Conservation (phyloP, 192 early-diverging fungal species). For the Coemansia sp. region DNA sequence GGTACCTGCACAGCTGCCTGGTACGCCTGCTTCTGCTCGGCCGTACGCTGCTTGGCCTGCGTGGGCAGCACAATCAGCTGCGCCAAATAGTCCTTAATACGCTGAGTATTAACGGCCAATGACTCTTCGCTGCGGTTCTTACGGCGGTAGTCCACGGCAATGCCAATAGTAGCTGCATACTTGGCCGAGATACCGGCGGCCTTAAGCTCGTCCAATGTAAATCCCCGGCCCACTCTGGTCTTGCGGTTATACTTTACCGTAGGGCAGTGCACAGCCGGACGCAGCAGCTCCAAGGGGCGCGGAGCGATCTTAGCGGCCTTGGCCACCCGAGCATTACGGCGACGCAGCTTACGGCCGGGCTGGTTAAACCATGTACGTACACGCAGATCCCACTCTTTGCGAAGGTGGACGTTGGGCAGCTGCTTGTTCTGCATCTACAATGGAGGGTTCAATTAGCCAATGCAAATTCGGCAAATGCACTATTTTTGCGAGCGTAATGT, state of each 20-base stretch:
- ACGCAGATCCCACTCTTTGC: slow-evolving; percentile 95
- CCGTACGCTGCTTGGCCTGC: slow-evolving; percentile 81
- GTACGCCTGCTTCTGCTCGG: slow-evolving; percentile 45
- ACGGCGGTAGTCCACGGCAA: slow-evolving; percentile 95
- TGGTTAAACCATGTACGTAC: slow-evolving; percentile 94
- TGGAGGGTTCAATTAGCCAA: neutral
- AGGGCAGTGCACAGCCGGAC: slow-evolving; percentile 94
- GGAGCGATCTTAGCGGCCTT: slow-evolving; percentile 97
- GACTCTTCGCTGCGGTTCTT: slow-evolving; percentile 94
- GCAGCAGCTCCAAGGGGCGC: slow-evolving; percentile 92
- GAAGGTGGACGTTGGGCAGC: slow-evolving; percentile 94
- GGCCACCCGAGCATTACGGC: slow-evolving; percentile 81
- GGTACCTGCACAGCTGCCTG: slow-evolving; percentile 46
- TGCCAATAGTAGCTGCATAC: slow-evolving; percentile 91
- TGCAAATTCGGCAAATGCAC: too few species aligned
- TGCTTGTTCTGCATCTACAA: slow-evolving; percentile 88
- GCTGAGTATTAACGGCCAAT: slow-evolving; percentile 88
- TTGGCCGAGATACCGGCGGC: slow-evolving; percentile 90
- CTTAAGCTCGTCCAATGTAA: slow-evolving; percentile 98
- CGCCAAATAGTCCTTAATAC: slow-evolving; percentile 89
- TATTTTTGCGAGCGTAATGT: too few species aligned
- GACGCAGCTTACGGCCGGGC: slow-evolving; percentile 82
- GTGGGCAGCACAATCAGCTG: slow-evolving; percentile 97
- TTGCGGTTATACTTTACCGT: slow-evolving; percentile 98
- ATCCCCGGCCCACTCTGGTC: slow-evolving; percentile 93